A percentile compares a stretch with the other conserved stretches of the same genome.
Evolutionary conservation across 441 rosid species (phyloP).

Genomic region (Erysimum cheiri): DNA sequence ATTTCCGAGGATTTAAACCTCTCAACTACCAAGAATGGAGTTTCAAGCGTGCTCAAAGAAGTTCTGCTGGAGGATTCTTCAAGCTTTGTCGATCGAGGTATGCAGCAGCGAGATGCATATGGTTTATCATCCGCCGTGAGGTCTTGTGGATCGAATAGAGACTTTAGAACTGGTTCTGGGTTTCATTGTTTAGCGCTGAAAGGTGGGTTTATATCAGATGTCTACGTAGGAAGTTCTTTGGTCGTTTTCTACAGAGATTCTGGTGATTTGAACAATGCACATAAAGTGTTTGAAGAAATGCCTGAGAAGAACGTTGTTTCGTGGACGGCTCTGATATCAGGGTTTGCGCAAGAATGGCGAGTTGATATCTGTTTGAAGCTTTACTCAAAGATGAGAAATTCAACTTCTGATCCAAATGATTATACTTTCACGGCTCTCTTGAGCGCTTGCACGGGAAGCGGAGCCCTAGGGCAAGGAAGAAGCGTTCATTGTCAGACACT

Average conservation of each 20-base stretch:
- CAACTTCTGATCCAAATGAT: slow-evolving; percentile 62
- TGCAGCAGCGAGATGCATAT: slow-evolving; percentile 41
- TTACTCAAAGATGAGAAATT: slow-evolving; percentile 63
- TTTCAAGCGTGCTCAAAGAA: slow-evolving; percentile 47
- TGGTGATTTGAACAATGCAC: slow-evolving; percentile 49
- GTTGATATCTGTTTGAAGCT: slow-evolving; percentile 63
- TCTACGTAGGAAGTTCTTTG: slow-evolving; percentile 71
- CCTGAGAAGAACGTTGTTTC: slow-evolving; percentile 76
- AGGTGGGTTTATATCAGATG: slow-evolving; percentile 60
- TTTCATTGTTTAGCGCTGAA: slow-evolving; percentile 63
- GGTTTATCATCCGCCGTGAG: slow-evolving; percentile 64
- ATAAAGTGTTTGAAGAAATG: slow-evolving; percentile 75
- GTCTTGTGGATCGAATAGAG: slow-evolving; percentile 54
- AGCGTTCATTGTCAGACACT: slow-evolving; percentile 66
- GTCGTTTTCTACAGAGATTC: slow-evolving; percentile 61
- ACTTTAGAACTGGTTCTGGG: slow-evolving; percentile 58
- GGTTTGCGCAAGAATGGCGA: slow-evolving; percentile 73
- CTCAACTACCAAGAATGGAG: slow-evolving; percentile 24
- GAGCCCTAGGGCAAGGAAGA: slow-evolving; percentile 65
- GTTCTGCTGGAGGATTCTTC: slow-evolving; percentile 45
- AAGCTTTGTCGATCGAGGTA: slow-evolving; percentile 1
- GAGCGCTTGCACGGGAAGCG: slow-evolving; percentile 76
- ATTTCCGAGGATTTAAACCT: slow-evolving; percentile 27
- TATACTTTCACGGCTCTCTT: slow-evolving; percentile 72
- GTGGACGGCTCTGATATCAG: slow-evolving; percentile 83